These are phyloP conservation scores for Lasiosphaeria miniovina DNA, from an alignment of 495 filamentous ascomycete genomes.

Conservation along the genomic window DNA sequence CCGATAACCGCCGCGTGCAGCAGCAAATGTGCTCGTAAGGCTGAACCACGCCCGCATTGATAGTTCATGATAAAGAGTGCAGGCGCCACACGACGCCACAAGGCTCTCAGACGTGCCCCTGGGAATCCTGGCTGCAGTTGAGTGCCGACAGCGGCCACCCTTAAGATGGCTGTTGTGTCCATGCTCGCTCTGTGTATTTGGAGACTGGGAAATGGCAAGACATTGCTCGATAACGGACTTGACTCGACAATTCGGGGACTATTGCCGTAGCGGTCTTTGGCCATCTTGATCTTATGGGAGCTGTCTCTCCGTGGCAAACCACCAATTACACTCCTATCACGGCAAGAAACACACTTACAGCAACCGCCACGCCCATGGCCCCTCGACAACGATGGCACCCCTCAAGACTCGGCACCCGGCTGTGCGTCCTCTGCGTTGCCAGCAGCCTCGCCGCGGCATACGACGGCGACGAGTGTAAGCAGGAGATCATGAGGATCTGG, in stretches of 20 bases:
- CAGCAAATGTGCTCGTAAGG: background rate
- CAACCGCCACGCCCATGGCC: background rate
- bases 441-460: background rate
- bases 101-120: background rate
- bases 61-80: background rate
- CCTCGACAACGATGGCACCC: background rate
- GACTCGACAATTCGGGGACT: no score
- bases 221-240: no score
- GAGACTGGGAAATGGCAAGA: no score
- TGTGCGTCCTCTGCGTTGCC: background rate
- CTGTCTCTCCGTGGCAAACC: background rate
- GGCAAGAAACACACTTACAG: background rate
- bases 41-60: background rate
- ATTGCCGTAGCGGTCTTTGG: background rate
- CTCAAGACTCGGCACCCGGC: background rate
- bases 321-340: background rate
- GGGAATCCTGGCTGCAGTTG: background rate
- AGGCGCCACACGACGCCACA: background rate
- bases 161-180: no score
- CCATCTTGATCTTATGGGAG: background rate
- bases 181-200: no score
- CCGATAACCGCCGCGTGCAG: background rate
- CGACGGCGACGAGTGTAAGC: background rate
- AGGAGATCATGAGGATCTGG: background rate
- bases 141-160: no score